phyloP scores from a whole-genome alignment of 108 stramenopile species.

The Bacterosira constricta region DNA sequence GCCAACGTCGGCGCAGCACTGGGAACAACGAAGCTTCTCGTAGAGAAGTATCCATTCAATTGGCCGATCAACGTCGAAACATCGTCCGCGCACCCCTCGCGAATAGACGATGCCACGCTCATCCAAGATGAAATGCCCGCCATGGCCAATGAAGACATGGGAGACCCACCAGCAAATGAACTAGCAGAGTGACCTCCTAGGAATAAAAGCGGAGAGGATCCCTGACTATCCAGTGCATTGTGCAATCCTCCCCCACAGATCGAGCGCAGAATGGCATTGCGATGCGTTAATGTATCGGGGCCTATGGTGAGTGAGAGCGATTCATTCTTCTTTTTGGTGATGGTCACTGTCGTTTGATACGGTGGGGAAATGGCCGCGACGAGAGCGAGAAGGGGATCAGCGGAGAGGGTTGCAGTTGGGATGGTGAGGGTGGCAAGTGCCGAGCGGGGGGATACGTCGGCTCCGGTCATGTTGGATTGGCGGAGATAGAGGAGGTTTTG shows the following conservation, averaged over 20 bases:
- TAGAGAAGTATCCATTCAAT: slow-evolving; percentile 63
- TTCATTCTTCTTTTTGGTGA: slow-evolving; percentile 56
- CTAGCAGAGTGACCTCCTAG: slow-evolving; percentile 68
- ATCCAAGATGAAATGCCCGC: slow-evolving; percentile 79
- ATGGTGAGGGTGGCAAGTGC: slow-evolving; percentile 66
- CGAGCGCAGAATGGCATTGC: slow-evolving; percentile 76
- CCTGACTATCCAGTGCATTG: slow-evolving; percentile 63
- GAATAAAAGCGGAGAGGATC: slow-evolving; percentile 47
- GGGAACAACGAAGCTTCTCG: slow-evolving; percentile 66
- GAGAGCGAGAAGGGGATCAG: slow-evolving; percentile 62
- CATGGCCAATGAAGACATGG: slow-evolving; percentile 59
- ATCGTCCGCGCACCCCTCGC: slow-evolving; percentile 12
- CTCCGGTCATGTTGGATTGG: slow-evolving; percentile 28
- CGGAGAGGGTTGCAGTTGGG: slow-evolving; percentile 36
- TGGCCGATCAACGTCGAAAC: slow-evolving; percentile 32
- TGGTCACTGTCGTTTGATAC: slow-evolving; percentile 55
- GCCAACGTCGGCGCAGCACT: slow-evolving; percentile 59
- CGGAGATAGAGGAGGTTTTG: too few species aligned
- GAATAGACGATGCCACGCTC: slow-evolving; percentile 65
- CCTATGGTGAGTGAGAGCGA: slow-evolving; percentile 42
- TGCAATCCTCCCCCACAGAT: slow-evolving; percentile 68
- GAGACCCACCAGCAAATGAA: slow-evolving; percentile 43
- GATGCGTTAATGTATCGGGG: slow-evolving; percentile 52
- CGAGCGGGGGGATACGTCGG: slow-evolving; percentile 34
- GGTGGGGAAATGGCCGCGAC: slow-evolving; percentile 52